Conservation (phyloP, 2,329 filamentous ascomycete genomes). For the Claviceps fusiformis region DNA sequence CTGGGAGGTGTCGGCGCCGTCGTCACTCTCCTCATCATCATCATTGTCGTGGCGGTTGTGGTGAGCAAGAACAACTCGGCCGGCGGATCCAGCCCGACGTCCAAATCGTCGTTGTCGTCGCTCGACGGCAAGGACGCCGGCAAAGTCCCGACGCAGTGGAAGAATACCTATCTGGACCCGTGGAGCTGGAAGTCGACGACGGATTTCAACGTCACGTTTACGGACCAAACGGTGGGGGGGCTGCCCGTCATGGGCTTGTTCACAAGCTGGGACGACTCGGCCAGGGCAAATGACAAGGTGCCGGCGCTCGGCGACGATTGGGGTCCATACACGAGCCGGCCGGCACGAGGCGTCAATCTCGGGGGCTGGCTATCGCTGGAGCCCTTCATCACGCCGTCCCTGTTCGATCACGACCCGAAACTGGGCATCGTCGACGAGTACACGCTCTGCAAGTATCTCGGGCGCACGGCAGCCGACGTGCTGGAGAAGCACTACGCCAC, state of each 20-base stretch:
- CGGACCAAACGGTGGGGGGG: conserved; percentile 66
- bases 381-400: conserved; percentile 87
- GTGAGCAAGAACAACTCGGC: conserved; percentile 45
- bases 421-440: conserved; percentile 75
- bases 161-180: conserved; percentile 70
- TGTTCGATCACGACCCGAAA: conserved; percentile 57
- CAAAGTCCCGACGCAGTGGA: conserved; percentile 50
- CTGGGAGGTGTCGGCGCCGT: conserved; percentile 38
- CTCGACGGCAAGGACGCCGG: conserved; percentile 39
- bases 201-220: conserved; percentile 93
- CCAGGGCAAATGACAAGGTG: conserved; percentile 63
- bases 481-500: conserved; percentile 87
- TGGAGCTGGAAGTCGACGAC: conserved; percentile 82
- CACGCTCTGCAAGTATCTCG: conserved; percentile 61
- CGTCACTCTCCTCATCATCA: conserved; percentile 47
- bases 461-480: conserved; percentile 47
- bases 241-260: conserved; percentile 86
- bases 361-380: conserved; percentile 92
- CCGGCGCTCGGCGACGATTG: conserved; percentile 64
- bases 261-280: conserved; percentile 72
- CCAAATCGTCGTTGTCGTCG: conserved; percentile 16
- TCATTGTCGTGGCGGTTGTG: conserved; percentile 52
- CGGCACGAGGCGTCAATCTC: conserved; percentile 80
- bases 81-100: conserved; percentile 12
- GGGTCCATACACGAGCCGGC: conserved; percentile 60